phyloP scores from a whole-genome alignment of 768 basidiomycete species.

The Leccinum aurantiacum region DNA sequence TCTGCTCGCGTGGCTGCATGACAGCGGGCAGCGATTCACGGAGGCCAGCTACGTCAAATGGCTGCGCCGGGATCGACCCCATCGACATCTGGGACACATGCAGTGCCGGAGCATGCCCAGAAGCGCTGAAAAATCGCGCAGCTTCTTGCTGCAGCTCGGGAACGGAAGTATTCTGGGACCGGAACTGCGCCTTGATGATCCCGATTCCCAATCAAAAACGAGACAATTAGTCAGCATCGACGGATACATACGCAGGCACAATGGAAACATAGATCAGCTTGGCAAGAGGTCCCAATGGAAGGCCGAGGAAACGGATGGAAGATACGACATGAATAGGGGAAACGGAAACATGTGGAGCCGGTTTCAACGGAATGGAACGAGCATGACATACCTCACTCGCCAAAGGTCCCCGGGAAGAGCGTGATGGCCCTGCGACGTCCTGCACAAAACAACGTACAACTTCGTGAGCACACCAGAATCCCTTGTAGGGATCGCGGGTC shows the following conservation, averaged over 20 bases:
- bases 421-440: slow-evolving; percentile 69
- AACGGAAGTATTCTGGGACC: slow-evolving; percentile 46
- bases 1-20: slow-evolving; percentile 15
- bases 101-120: slow-evolving; percentile 24
- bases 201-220: background rate
- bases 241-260: background rate
- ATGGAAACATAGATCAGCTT: background rate
- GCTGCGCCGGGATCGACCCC: slow-evolving; percentile 33
- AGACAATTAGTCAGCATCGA: background rate
- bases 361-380: slow-evolving; percentile 3
- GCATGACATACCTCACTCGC: slow-evolving; percentile 55
- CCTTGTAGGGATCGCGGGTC: background rate
- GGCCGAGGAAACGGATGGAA: background rate
- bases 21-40: slow-evolving; percentile 23
- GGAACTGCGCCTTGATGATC: slow-evolving; percentile 51
- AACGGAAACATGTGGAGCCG: slow-evolving; percentile 10
- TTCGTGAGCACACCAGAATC: background rate
- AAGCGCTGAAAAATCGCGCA: slow-evolving; percentile 60
- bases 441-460: slow-evolving; percentile 24
- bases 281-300: background rate
- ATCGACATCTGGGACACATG: slow-evolving; percentile 21
- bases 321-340: slow-evolving; percentile 3
- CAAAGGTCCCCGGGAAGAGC: slow-evolving; percentile 34
- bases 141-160: slow-evolving; percentile 61
- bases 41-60: slow-evolving; percentile 60